phyloP scores from a whole-genome alignment of 1,284 basidiomycete species.

The Cryptococcus jaspeensis region DNA sequence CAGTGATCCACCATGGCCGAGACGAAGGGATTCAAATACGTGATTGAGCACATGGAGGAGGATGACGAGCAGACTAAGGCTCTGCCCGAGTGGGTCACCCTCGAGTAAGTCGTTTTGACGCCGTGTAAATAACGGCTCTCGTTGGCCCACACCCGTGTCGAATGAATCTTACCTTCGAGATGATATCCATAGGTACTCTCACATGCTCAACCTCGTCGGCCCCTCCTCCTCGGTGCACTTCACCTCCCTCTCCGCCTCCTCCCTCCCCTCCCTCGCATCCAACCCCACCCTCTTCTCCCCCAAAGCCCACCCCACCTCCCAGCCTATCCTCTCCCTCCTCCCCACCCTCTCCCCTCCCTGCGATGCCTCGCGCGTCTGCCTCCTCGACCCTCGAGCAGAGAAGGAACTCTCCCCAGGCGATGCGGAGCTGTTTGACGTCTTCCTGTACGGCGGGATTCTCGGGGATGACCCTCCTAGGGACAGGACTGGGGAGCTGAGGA shows the following conservation, averaged over 20 bases:
- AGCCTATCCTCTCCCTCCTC: slow-evolving; percentile 68
- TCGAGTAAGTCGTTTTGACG: slow-evolving; percentile 65
- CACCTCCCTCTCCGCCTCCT: slow-evolving; percentile 57
- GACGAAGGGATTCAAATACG: slow-evolving; percentile 38
- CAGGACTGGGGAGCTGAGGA: slow-evolving; percentile 76
- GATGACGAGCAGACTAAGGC: slow-evolving; percentile 70
- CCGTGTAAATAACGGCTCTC: slow-evolving; percentile 6
- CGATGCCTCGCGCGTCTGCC: slow-evolving; percentile 66
- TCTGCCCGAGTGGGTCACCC: slow-evolving; percentile 79
- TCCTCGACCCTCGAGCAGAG: slow-evolving; percentile 82
- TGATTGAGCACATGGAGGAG: slow-evolving; percentile 87
- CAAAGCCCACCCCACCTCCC: slow-evolving; percentile 61
- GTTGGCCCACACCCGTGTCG: slow-evolving; percentile 7
- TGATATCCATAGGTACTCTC: slow-evolving; percentile 56
- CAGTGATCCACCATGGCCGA: slow-evolving; percentile 20
- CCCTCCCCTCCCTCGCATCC: slow-evolving; percentile 7
- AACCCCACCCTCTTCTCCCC: slow-evolving; percentile 27
- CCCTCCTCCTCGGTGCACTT: slow-evolving; percentile 68
- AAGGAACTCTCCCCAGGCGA: slow-evolving; percentile 69
- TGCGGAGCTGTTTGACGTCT: slow-evolving; percentile 72
- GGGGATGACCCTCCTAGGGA: slow-evolving; percentile 52
- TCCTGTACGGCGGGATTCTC: slow-evolving; percentile 70
- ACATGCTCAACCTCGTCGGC: slow-evolving; percentile 59
- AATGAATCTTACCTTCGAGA: slow-evolving; percentile 57
- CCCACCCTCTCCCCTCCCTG: slow-evolving; percentile 52